These are phyloP conservation scores for Delphinella strobiligena DNA, from an alignment of 2,329 filamentous ascomycete genomes.

Conservation along the genomic window DNA sequence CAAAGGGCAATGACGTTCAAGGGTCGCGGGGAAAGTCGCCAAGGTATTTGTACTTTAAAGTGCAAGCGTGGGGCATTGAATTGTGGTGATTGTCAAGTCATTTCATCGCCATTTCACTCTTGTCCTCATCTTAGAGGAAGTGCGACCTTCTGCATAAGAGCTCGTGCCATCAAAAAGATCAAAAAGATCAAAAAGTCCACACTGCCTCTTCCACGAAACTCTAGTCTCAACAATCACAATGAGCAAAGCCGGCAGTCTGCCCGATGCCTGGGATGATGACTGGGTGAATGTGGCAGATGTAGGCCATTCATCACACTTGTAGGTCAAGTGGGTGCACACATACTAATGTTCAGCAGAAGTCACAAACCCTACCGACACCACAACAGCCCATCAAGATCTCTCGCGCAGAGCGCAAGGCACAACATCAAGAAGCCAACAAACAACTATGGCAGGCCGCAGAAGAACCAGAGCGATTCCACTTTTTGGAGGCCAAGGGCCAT, in stretches of 20 bases:
- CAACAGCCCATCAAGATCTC: slow-evolving; percentile 41
- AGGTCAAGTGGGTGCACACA: no score
- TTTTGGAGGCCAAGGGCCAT: slow-evolving; percentile 50
- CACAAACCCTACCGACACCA: slow-evolving; percentile 21
- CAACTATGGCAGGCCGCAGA: slow-evolving; percentile 89
- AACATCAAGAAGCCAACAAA: slow-evolving; percentile 72
- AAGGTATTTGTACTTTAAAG: no score
- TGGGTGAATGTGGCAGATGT: slow-evolving; percentile 75
- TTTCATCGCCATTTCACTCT: no score
- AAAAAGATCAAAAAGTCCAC: no score
- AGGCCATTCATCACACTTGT: slow-evolving; percentile 12
- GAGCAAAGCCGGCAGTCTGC: slow-evolving; percentile 38
- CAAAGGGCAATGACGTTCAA: not conserved
- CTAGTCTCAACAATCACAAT: not conserved
- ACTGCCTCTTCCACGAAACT: not conserved
- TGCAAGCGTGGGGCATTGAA: no score
- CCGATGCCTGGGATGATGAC: slow-evolving; percentile 84
- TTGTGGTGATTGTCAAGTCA: no score
- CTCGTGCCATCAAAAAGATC: no score
- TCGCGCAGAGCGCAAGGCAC: slow-evolving; percentile 65
- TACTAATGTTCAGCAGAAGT: slow-evolving; percentile 20
- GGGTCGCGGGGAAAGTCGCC: not conserved
- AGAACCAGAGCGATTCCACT: slow-evolving; percentile 61
- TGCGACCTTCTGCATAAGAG: no score
- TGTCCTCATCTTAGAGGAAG: no score